A percentile compares a stretch with the other conserved stretches of the same genome.
Evolutionary conservation across 129 eudicot species (phyloP).

Genomic region (Helianthus tuberosus): DNA sequence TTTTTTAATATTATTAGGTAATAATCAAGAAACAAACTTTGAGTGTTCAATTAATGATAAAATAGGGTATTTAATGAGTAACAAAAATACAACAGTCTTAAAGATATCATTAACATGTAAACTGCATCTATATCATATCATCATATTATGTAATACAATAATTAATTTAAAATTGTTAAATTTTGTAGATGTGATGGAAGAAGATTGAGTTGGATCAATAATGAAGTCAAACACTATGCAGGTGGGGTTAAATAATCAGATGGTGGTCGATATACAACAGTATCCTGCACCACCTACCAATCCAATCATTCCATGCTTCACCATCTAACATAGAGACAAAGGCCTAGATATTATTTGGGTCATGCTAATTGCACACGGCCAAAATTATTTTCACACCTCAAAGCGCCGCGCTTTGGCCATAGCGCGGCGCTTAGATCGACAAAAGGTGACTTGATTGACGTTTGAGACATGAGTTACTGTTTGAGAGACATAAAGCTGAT

Average conservation of each 20-base stretch:
- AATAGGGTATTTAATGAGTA: not conserved
- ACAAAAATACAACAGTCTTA: not conserved
- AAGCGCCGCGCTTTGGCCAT: no score
- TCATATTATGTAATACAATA: not conserved
- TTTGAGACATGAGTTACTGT: no score
- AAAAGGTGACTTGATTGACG: no score
- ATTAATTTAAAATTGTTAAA: not conserved
- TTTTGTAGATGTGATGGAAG: slow-evolving; percentile 5
- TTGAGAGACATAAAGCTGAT: no score
- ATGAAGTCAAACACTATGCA: slow-evolving; percentile 22
- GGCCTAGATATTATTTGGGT: slow-evolving; percentile 26
- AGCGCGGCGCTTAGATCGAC: no score
- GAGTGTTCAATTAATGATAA: no score
- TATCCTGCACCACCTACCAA: slow-evolving; percentile 30
- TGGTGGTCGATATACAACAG: slow-evolving; percentile 31
- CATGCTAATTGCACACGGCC: no score
- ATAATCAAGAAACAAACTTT: no score
- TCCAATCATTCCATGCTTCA: slow-evolving; percentile 11
- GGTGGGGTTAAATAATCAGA: slow-evolving; percentile 32
- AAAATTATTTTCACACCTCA: no score
- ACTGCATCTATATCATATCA: no score
- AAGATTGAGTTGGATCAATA: slow-evolving; percentile 20
- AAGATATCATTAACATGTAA: no score
- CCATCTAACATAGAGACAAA: slow-evolving; percentile 25
- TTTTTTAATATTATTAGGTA: no score